Base-by-base conservation (phyloP, 108 stramenopile genomes). In the Schizochytrium sp. region DNA sequence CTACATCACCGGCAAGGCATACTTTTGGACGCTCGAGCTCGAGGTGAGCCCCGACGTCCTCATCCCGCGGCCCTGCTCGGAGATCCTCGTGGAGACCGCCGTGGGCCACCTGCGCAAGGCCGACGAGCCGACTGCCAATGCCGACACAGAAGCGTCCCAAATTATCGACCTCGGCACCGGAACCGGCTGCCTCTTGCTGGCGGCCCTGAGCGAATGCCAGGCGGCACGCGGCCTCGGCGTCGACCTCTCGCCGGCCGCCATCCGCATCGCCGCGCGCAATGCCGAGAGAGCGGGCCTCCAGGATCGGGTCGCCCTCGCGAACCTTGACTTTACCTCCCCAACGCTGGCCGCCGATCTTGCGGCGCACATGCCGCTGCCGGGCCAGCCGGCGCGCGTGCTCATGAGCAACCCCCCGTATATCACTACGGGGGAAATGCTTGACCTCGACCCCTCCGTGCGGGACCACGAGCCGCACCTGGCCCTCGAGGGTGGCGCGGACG, bases 331-430 rank as follows among this genome's bases (percentile, higher is more conserved):
- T 23, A 34, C 45, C 10, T 6, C 19, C 14, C 43, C 12, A 12
- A 16, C 48, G 48, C 48, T 53, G n/a, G 19, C 51, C 45, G 10
- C 6, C 51, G 45, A 47, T 23, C 48, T 83, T 3, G 23, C 14
- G 51, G 51, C 45, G 6, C 3, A 3, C 76, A 8, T 23, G 19
- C 48, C 51, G 19, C 6, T 45, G 14, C 45, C 25, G 63, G 18
- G 41, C 41, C 14, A 83, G 25, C 45, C 45, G 45, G 51, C 51
- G n/a, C 48, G 28, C 25, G 48, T 83, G 8, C 6, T 83, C 6
- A 10, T 83, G 8, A 83, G 76, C 76, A 83, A 83, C 76, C 76
- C 76, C 18, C 76, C 76, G n/a, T 83, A 83, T 23, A 47, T 83
- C 76, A 47, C 48, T 16, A 23, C 19, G 10, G 48, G n/a, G n/a